A percentile compares a stretch with the other conserved stretches of the same genome.
Conservation (phyloP, 2,329 filamentous ascomycete species). For the Graphilbum ipis-grandicollis region DNA sequence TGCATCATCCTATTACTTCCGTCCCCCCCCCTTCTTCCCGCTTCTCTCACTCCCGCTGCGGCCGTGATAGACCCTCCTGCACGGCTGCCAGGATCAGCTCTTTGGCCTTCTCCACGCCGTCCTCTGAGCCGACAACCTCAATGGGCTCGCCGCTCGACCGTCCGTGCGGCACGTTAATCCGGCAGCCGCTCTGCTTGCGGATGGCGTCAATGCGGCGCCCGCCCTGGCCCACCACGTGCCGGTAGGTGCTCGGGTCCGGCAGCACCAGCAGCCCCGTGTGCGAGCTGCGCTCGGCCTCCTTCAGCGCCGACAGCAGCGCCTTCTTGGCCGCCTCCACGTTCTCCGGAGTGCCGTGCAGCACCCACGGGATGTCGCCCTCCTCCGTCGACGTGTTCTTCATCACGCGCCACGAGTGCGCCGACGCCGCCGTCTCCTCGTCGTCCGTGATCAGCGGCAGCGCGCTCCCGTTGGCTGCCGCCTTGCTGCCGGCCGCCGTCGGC, state of each 20-base stretch:
- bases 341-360: slow-evolving; percentile 63
- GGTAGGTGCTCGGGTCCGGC: slow-evolving; percentile 76
- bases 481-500: slow-evolving; percentile 30
- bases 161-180: slow-evolving; percentile 67
- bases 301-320: slow-evolving; percentile 50
- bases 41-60: neutral
- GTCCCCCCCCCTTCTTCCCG: neutral
- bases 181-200: slow-evolving; percentile 79
- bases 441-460: slow-evolving; percentile 86
- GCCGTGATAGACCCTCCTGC: slow-evolving; percentile 32
- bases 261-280: slow-evolving; percentile 77
- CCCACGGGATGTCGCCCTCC: slow-evolving; percentile 70
- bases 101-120: slow-evolving; percentile 73
- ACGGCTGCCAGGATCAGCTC: slow-evolving; percentile 79
- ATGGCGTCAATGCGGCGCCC: slow-evolving; percentile 88
- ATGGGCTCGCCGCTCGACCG: slow-evolving; percentile 53
- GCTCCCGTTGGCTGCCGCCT: slow-evolving; percentile 43
- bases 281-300: slow-evolving; percentile 47
- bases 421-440: slow-evolving; percentile 45
- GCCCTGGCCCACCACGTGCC: slow-evolving; percentile 74
- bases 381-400: slow-evolving; percentile 42
- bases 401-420: slow-evolving; percentile 69
- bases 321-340: slow-evolving; percentile 69
- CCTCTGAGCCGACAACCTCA: slow-evolving; percentile 64
- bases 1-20: too few species aligned